Conservation (phyloP, 768 basidiomycete species). For the Gloeophyllum trabeum region DNA sequence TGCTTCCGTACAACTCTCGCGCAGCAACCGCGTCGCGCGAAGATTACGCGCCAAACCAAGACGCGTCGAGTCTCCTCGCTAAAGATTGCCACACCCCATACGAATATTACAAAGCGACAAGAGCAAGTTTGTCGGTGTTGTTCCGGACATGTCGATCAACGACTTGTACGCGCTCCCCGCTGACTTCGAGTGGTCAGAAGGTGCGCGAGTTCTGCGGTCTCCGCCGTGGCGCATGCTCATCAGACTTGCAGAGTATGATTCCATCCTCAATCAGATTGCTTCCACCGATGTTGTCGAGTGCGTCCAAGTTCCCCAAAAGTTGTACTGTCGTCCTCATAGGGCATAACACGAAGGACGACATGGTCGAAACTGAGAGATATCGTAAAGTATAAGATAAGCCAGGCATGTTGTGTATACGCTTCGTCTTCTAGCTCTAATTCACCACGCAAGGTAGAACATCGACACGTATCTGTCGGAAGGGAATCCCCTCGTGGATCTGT, state of each 20-base stretch:
- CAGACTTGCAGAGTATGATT: constrained; percentile 40
- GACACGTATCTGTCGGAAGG: constrained; percentile 17
- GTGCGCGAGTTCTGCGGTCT: no score
- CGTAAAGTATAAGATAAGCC: constrained; percentile 59
- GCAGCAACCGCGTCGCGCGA: no score
- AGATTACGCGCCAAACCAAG: no score
- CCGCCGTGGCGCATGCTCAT: no score
- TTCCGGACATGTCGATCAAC: no score
- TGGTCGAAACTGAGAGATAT: constrained; percentile 62
- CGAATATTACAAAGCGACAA: no score
- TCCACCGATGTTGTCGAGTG: constrained; percentile 55
- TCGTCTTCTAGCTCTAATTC: constrained; percentile 5
- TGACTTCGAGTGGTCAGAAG: constrained; percentile 40
- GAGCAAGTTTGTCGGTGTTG: no score
- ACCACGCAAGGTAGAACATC: constrained; percentile 18
- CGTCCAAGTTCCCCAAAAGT: no score
- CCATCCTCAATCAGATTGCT: constrained; percentile 48
- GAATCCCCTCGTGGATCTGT: constrained; percentile 17
- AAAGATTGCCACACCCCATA: no score
- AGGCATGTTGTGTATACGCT: no score
- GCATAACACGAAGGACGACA: constrained; percentile 32
- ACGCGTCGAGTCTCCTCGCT: no score
- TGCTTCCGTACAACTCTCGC: no score
- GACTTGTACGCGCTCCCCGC: constrained; percentile 1
- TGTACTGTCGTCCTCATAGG: constrained; percentile 6